phyloP scores from a whole-genome alignment of 306 rosid species.

The Sophora flavescens region DNA sequence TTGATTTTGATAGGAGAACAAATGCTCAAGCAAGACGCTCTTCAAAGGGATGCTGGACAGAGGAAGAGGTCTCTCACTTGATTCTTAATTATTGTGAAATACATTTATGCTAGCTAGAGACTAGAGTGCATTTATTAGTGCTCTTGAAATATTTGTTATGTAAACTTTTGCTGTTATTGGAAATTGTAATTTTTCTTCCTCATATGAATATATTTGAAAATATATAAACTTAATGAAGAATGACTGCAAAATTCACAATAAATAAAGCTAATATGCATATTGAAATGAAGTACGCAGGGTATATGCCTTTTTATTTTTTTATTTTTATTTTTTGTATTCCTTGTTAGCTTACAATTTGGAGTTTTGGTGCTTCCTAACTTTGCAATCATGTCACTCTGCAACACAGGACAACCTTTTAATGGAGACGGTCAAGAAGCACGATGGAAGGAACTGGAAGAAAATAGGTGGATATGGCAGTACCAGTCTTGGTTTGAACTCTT shows the following conservation, averaged over 20 bases:
- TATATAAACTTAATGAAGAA: background rate
- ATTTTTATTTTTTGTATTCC: too few relatives aligned
- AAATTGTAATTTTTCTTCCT: constrained; percentile 9
- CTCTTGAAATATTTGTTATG: background rate
- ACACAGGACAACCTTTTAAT: constrained; percentile 64
- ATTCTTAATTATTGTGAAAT: background rate
- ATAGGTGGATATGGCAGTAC: constrained; percentile 52
- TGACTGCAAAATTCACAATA: background rate
- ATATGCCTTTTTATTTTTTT: too few relatives aligned
- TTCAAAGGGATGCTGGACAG: constrained; percentile 54
- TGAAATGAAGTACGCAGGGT: too few relatives aligned
- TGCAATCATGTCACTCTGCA: constrained; percentile 30
- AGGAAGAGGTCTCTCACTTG: constrained; percentile 58
- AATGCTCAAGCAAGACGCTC: constrained; percentile 54
- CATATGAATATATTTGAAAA: background rate
- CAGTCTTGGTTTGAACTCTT: constrained; percentile 15
- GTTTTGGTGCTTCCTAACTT: constrained; percentile 29
- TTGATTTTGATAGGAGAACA: constrained; percentile 46
- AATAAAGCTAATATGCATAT: background rate
- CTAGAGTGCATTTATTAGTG: background rate
- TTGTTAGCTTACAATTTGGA: background rate
- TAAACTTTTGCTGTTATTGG: background rate
- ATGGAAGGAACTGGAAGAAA: constrained; percentile 61
- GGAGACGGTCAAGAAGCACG: constrained; percentile 56
- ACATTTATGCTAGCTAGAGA: background rate